These are phyloP conservation scores for Oleoguttula mirabilis DNA, from an alignment of 495 filamentous ascomycete genomes.

Conservation along the genomic window DNA sequence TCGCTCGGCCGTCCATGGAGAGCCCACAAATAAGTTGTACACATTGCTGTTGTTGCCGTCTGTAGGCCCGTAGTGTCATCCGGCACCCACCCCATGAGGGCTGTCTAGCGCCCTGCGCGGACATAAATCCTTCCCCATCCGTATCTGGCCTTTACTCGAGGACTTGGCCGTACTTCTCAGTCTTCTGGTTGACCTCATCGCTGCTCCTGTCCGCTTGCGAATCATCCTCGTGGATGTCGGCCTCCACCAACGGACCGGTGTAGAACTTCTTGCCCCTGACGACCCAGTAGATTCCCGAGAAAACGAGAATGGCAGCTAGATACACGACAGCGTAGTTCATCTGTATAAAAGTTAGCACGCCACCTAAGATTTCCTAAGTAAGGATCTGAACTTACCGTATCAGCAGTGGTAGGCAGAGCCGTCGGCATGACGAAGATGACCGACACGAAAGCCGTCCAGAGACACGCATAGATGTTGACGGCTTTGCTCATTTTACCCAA, in stretches of 20 bases:
- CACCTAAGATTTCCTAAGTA: neutral
- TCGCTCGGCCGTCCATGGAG: too few species aligned
- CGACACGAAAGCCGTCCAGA: constrained; percentile 50
- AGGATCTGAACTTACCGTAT: constrained; percentile 27
- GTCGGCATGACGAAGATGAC: constrained; percentile 53
- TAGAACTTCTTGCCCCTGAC: constrained; percentile 31
- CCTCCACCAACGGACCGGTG: constrained; percentile 39
- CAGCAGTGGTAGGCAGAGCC: constrained; percentile 37
- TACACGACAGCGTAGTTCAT: constrained; percentile 41
- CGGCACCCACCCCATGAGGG: too few species aligned
- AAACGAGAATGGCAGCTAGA: constrained; percentile 36
- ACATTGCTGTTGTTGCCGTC: too few species aligned
- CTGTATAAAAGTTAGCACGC: constrained; percentile 11
- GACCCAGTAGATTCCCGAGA: constrained; percentile 40
- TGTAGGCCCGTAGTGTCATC: too few species aligned
- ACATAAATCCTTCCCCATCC: too few species aligned
- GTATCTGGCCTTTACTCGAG: constrained; percentile 1
- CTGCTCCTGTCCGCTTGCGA: constrained; percentile 3
- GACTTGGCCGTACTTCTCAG: constrained; percentile 7
- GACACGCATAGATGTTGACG: constrained; percentile 42
- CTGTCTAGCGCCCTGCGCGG: too few species aligned
- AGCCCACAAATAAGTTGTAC: too few species aligned
- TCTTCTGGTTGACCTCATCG: constrained; percentile 13
- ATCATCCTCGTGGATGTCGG: constrained; percentile 23
- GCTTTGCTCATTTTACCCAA: constrained; percentile 36